These are phyloP conservation scores for Leishmania tropica DNA, from an alignment of 208 protist genomes.

Conservation along the genomic window DNA sequence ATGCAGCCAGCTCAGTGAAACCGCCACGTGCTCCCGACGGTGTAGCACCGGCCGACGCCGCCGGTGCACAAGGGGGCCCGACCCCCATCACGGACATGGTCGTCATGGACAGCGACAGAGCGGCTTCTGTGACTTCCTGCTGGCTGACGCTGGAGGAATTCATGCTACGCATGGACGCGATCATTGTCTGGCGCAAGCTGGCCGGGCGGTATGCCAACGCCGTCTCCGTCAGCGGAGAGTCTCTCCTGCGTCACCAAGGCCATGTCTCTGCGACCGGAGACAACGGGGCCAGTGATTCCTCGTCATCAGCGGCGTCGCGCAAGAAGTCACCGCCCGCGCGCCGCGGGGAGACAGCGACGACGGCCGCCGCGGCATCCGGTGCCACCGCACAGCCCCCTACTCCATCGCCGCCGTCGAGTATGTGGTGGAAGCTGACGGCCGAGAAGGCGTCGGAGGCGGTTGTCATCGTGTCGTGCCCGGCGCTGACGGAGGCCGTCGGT, in stretches of 20 bases:
- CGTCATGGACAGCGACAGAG: constrained; percentile 16
- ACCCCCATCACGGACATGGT: constrained; percentile 14
- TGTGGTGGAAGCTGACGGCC: constrained; percentile 34
- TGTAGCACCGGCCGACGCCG: not conserved
- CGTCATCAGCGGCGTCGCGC: constrained; percentile 3
- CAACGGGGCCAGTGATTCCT: not conserved
- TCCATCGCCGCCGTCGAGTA: constrained; percentile 2
- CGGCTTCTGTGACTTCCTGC: constrained; percentile 28
- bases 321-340: constrained; percentile 5
- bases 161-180: constrained; percentile 40
- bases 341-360: not conserved
- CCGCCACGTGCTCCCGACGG: not conserved
- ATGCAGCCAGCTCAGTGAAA: constrained; percentile 5
- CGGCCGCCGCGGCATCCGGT: not conserved
- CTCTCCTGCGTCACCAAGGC: constrained; percentile 21
- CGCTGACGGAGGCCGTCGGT: constrained; percentile 6
- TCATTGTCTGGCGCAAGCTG: constrained; percentile 70
- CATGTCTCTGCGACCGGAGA: not conserved
- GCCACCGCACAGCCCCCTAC: not conserved
- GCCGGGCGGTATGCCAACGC: constrained; percentile 34
- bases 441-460: constrained; percentile 25
- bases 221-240: constrained; percentile 22
- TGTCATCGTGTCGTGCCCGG: constrained; percentile 25
- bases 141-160: constrained; percentile 88
- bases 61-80: not conserved